phyloP scores from a whole-genome alignment of 2,329 filamentous ascomycete species.

The Arachnopeziza araneosa region DNA sequence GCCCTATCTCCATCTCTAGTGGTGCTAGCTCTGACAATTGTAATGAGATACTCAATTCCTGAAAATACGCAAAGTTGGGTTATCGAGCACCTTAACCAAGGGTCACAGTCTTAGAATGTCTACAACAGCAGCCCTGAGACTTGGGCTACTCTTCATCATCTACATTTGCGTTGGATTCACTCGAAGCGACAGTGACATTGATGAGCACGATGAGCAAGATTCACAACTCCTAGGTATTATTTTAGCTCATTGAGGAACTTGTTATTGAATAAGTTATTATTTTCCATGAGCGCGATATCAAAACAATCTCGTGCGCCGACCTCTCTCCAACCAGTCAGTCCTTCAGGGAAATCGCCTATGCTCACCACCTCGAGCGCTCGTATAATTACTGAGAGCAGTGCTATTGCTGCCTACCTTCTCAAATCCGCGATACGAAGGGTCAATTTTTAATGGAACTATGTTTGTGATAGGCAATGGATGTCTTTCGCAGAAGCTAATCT shows the following conservation, averaged over 20 bases:
- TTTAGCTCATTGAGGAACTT: slow-evolving; percentile 66
- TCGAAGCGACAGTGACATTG: neutral
- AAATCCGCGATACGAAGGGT: slow-evolving; percentile 26
- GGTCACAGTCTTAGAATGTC: neutral
- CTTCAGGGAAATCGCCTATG: slow-evolving; percentile 78
- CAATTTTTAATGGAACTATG: slow-evolving; percentile 26
- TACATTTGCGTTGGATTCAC: slow-evolving; percentile 15
- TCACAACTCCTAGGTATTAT: slow-evolving; percentile 62
- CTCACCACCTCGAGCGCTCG: slow-evolving; percentile 38
- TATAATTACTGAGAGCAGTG: slow-evolving; percentile 28
- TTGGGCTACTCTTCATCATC: slow-evolving; percentile 25
- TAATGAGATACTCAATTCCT: too few species aligned
- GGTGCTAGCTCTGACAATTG: too few species aligned
- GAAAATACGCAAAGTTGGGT: too few species aligned
- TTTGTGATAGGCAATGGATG: slow-evolving; percentile 28
- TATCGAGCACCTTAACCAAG: too few species aligned
- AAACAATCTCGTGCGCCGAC: slow-evolving; percentile 61
- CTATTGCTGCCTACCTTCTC: slow-evolving; percentile 30
- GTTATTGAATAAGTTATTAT: slow-evolving; percentile 70
- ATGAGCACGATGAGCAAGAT: slow-evolving; percentile 36
- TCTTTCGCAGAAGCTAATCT: slow-evolving; percentile 27
- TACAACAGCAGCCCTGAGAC: neutral
- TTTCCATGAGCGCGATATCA: slow-evolving; percentile 58
- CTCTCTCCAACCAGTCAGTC: slow-evolving; percentile 65
- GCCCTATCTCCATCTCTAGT: too few species aligned